A percentile compares a stretch with the other conserved stretches of the same genome.
Evolutionary conservation across 2,329 filamentous ascomycete genomes (phyloP).

Genomic region (Byssoonygena ceratinophila): DNA sequence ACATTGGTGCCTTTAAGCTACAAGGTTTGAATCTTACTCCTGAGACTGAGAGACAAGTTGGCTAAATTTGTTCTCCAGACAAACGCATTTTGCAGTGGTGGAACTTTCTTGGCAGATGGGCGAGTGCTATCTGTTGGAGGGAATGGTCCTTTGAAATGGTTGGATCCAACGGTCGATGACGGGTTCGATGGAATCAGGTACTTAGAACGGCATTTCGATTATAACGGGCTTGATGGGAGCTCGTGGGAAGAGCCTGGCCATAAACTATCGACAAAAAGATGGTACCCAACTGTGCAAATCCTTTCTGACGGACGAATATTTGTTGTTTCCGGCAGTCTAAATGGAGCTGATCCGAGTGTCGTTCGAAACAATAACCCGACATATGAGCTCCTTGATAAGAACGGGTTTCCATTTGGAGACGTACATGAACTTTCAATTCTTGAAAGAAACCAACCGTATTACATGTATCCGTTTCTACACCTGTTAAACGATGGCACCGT

Average conservation of each 20-base stretch:
- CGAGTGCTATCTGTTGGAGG: conserved; percentile 47
- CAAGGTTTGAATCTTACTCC: conserved; percentile 22
- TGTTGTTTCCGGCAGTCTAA: conserved; percentile 51
- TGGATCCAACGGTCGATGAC: conserved; percentile 49
- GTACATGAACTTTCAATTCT: conserved; percentile 46
- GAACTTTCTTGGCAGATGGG: conserved; percentile 49
- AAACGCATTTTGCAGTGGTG: conserved; percentile 53
- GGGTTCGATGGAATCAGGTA: conserved; percentile 50
- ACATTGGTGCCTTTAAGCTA: conserved; percentile 40
- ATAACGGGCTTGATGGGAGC: conserved; percentile 39
- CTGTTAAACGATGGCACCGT: conserved; percentile 47
- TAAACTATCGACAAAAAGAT: conserved; percentile 45
- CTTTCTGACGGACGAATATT: conserved; percentile 49
- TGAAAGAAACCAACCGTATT: conserved; percentile 50
- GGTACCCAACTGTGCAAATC: conserved; percentile 52
- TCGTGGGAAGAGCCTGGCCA: conserved; percentile 48
- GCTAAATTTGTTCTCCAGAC: conserved; percentile 28
- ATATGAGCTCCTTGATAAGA: conserved; percentile 47
- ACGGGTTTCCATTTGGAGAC: conserved; percentile 39
- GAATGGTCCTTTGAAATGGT: conserved; percentile 45
- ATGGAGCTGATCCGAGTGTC: conserved; percentile 46
- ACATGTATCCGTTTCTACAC: conserved; percentile 55
- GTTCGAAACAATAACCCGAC: conserved; percentile 53
- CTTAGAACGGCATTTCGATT: conserved; percentile 39
- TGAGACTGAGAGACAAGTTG: neutral